Percentiles rank a stretch among this genome's conserved stretches.
Evolutionary conservation across 2,329 filamentous ascomycete species (phyloP).

Genomic region (Didymella pomorum): DNA sequence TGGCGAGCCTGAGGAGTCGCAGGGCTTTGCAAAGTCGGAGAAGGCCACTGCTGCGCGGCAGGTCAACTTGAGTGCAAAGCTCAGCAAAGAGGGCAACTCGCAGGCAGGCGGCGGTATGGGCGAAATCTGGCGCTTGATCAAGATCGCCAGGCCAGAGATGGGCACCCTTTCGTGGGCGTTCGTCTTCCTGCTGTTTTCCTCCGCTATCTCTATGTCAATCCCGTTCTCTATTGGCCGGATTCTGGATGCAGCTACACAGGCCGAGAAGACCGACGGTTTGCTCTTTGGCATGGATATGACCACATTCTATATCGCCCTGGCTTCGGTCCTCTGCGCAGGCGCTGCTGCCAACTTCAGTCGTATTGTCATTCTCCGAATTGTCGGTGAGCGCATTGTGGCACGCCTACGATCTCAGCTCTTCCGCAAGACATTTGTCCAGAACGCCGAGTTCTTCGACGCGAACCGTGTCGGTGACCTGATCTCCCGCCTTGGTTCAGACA

Average conservation of each 20-base stretch:
- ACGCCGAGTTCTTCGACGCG: constrained; percentile 98
- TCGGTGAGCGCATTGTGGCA: constrained; percentile 93
- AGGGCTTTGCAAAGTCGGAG: constrained; percentile 77
- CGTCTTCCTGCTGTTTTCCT: constrained; percentile 85
- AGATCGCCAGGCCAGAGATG: constrained; percentile 86
- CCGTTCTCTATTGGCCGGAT: constrained; percentile 97
- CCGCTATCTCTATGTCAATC: constrained; percentile 92
- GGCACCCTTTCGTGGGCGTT: constrained; percentile 83
- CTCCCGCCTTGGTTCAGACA: constrained; percentile 92
- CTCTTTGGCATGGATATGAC: constrained; percentile 85
- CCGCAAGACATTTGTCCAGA: constrained; percentile 91
- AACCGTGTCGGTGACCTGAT: constrained; percentile 97
- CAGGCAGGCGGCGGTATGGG: constrained; percentile 64
- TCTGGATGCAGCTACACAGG: constrained; percentile 86
- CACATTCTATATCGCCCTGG: constrained; percentile 88
- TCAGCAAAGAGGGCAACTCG: constrained; percentile 69
- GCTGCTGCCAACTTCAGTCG: constrained; percentile 92
- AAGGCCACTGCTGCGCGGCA: constrained; percentile 87
- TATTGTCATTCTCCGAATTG: constrained; percentile 90
- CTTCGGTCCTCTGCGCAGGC: constrained; percentile 75
- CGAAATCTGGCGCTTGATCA: constrained; percentile 87
- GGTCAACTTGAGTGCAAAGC: constrained; percentile 84
- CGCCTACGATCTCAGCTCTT: constrained; percentile 89
- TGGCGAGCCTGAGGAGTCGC: constrained; percentile 63
- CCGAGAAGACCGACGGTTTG: constrained; percentile 66